These are phyloP conservation scores for Chlorella sorokiniana DNA, from an alignment of 139 green algal genomes.

Conservation along the genomic window DNA sequence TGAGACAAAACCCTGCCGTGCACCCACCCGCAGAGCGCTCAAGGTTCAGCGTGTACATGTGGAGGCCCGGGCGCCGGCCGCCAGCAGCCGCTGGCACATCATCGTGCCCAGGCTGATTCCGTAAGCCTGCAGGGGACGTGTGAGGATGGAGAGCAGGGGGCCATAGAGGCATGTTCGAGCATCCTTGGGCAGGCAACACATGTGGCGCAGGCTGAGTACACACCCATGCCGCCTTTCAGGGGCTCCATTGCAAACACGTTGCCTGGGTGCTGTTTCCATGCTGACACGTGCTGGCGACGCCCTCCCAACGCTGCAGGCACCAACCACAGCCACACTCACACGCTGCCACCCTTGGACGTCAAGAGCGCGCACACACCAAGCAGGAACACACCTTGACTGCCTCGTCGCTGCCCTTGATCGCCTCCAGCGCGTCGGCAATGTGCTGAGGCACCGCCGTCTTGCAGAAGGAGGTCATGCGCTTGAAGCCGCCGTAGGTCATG, in stretches of 20 bases:
- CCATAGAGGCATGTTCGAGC: neutral
- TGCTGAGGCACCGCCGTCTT: constrained; percentile 89
- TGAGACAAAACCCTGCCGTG: neutral
- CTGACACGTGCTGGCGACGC: no score
- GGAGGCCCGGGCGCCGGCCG: constrained; percentile 73
- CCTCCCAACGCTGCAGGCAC: no score
- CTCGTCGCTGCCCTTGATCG: constrained; percentile 96
- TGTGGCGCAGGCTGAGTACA: neutral
- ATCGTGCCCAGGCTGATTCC: constrained; percentile 86
- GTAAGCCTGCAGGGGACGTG: constrained; percentile 63
- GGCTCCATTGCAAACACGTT: no score
- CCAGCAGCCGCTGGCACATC: constrained; percentile 93
- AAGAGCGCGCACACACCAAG: neutral
- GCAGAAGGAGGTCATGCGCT: constrained; percentile 98
- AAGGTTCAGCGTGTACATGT: constrained; percentile 98
- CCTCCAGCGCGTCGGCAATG: constrained; percentile 80
- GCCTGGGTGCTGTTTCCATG: no score
- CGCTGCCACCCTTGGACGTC: neutral
- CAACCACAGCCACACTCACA: no score
- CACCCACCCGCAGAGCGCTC: constrained; percentile 60
- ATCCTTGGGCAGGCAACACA: neutral
- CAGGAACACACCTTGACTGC: constrained; percentile 69
- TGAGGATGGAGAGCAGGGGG: neutral
- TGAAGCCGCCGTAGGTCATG: constrained; percentile 96
- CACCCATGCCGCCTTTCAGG: no score